Conservation (phyloP, 1,284 basidiomycete species). For the Omphalotus olearius region DNA sequence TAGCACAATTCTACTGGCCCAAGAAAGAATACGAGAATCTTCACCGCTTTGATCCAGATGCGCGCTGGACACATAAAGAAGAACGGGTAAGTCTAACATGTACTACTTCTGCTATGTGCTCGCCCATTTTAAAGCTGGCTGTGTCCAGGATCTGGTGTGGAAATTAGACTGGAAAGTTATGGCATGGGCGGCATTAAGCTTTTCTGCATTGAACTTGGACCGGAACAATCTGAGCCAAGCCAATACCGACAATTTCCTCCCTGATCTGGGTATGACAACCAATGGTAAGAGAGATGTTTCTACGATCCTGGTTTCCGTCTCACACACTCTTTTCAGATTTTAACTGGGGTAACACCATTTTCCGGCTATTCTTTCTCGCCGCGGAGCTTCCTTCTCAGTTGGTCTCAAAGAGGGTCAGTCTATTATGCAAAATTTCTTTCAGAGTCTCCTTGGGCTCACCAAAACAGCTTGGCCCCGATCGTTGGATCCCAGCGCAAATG, state of each 20-base stretch:
- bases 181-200: conserved; percentile 61
- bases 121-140: not conserved
- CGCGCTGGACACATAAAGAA: conserved; percentile 68
- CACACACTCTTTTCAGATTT: conserved; percentile 35
- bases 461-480: conserved; percentile 54
- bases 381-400: conserved; percentile 72
- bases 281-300: conserved; percentile 27
- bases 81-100: conserved; percentile 40
- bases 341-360: conserved; percentile 62
- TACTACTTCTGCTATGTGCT: not conserved
- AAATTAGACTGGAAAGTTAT: conserved; percentile 66
- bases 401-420: conserved; percentile 46
- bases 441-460: not conserved
- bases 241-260: conserved; percentile 65
- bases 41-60: conserved; percentile 61
- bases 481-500: conserved; percentile 53
- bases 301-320: not conserved
- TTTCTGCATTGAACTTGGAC: conserved; percentile 58
- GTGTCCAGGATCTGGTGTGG: conserved; percentile 41
- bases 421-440: not conserved
- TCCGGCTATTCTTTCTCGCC: conserved; percentile 52
- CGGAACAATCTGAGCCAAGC: conserved; percentile 56
- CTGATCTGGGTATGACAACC: conserved; percentile 56
- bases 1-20: conserved; percentile 20
- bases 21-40: conserved; percentile 50